These are phyloP conservation scores for Tulasnella sp. DNA, from an alignment of 768 basidiomycete genomes.

Conservation along the genomic window DNA sequence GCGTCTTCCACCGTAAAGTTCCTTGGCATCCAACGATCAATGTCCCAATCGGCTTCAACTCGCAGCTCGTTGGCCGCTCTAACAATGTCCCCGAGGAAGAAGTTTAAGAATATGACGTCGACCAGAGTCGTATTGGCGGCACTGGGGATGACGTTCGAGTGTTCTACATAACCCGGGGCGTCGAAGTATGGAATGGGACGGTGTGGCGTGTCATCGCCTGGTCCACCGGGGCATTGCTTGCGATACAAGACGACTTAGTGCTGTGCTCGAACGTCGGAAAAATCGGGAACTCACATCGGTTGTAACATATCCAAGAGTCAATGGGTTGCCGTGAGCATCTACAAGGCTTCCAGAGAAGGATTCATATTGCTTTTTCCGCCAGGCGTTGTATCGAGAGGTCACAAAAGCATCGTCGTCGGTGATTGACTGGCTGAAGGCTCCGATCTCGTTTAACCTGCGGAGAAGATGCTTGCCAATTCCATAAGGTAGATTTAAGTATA, in stretches of 20 bases:
- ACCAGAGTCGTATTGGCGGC: conserved; percentile 50
- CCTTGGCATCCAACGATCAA: conserved; percentile 8
- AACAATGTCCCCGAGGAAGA: conserved; percentile 48
- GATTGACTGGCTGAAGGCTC: not conserved
- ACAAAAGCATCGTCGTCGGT: conserved; percentile 23
- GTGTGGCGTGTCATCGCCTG: conserved; percentile 69
- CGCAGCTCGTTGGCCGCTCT: conserved; percentile 55
- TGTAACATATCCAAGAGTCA: conserved; percentile 75
- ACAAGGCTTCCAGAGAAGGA: conserved; percentile 32
- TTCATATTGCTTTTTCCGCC: conserved; percentile 37
- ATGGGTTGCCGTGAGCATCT: conserved; percentile 38
- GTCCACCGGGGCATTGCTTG: conserved; percentile 61
- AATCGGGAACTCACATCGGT: conserved; percentile 48
- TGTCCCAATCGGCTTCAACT: conserved; percentile 30
- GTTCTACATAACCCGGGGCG: conserved; percentile 55
- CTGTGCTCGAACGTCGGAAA: not conserved
- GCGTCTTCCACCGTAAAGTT: conserved; percentile 54
- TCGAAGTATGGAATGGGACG: conserved; percentile 53
- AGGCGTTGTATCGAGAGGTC: conserved; percentile 16
- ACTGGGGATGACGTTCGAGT: conserved; percentile 47
- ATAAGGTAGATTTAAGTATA: conserved; percentile 55
- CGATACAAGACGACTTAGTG: not conserved
- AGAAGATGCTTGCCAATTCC: conserved; percentile 53
- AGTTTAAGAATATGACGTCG: conserved; percentile 74
- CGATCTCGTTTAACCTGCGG: conserved; percentile 29